Conservation (phyloP, 441 rosid genomes). For the Euphorbia corollata region DNA sequence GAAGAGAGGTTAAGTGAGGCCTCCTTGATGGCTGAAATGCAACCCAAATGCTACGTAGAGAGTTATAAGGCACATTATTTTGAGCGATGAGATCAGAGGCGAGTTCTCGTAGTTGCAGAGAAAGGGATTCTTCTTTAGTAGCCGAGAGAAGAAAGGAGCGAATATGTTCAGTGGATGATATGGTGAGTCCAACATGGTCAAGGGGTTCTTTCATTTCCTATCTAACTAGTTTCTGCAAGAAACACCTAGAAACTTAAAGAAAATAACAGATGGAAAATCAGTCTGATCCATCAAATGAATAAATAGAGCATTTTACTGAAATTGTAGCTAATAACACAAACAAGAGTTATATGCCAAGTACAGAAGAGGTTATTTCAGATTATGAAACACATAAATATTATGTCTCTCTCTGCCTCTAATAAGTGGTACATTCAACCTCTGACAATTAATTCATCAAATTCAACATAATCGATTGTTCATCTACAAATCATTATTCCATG, state of each 20-base stretch:
- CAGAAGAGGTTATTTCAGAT: too few relatives aligned
- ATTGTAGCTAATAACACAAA: neutral
- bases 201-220: constrained; percentile 33
- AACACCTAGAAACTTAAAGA: neutral
- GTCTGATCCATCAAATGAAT: neutral
- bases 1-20: constrained; percentile 42
- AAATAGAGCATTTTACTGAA: neutral
- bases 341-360: neutral
- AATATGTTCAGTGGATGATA: constrained; percentile 44
- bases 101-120: constrained; percentile 39
- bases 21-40: constrained; percentile 37
- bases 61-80: constrained; percentile 38
- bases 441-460: neutral
- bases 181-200: constrained; percentile 34
- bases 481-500: too few relatives aligned
- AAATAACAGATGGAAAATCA: neutral
- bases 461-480: neutral
- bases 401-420: neutral
- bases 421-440: neutral
- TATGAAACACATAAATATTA: too few relatives aligned
- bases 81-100: constrained; percentile 47
- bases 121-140: constrained; percentile 36
- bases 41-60: constrained; percentile 58
- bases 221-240: neutral
- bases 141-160: constrained; percentile 50